Percentiles rank a stretch among this genome's conserved stretches.
Conservation (phyloP, 2,329 filamentous ascomycete species). For the Metarhizium humberi region DNA sequence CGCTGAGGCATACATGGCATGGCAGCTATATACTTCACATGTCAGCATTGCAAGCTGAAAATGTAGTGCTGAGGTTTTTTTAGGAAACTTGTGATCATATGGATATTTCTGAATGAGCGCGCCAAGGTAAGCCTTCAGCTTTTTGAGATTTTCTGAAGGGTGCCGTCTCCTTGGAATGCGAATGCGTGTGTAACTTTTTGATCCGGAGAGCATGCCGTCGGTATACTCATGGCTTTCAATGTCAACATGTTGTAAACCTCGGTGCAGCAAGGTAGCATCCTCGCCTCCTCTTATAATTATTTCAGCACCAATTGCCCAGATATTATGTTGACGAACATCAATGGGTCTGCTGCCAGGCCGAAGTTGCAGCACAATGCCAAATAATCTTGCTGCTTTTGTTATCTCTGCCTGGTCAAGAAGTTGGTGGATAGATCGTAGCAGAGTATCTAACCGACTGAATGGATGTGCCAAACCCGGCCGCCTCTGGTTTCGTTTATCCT, state of each 20-base stretch:
- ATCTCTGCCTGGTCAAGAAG: conserved; percentile 66
- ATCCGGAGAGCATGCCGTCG: background rate
- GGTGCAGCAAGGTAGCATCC: conserved; percentile 10
- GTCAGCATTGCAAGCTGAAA: conserved; percentile 78
- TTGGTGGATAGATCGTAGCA: conserved; percentile 62
- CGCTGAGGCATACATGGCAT: conserved; percentile 46
- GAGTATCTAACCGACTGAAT: conserved; percentile 48
- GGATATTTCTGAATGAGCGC: conserved; percentile 69
- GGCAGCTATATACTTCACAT: conserved; percentile 69
- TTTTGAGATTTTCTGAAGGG: conserved; percentile 33
- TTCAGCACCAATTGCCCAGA: conserved; percentile 82
- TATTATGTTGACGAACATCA: conserved; percentile 58
- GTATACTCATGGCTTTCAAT: background rate
- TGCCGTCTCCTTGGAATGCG: conserved; percentile 27
- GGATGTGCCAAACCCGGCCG: conserved; percentile 11
- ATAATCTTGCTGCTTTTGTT: conserved; percentile 61
- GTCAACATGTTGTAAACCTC: background rate
- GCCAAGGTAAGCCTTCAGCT: conserved; percentile 58
- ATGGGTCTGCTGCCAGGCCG: conserved; percentile 31
- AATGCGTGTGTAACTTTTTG: background rate
- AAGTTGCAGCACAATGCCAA: conserved; percentile 61
- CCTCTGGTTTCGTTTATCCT: background rate
- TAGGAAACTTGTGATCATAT: conserved; percentile 51
- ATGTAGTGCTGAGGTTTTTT: conserved; percentile 55
- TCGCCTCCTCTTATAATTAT: conserved; percentile 59